Base-by-base conservation (phyloP, 228 moss, liverwort and hornwort species). In the Sphagnum magellanicum region DNA sequence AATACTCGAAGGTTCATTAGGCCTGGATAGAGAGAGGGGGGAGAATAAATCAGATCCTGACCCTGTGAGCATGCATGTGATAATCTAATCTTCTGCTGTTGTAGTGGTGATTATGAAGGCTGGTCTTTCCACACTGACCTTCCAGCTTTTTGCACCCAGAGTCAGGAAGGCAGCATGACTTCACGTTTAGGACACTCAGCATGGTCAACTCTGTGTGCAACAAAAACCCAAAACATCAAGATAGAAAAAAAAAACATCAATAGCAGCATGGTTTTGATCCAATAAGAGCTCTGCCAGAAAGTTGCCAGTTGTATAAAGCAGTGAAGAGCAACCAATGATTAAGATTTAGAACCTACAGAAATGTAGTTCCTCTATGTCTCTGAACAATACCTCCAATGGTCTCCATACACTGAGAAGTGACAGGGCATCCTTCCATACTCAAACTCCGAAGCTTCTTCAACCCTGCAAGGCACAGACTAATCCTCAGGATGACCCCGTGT, bases 401-500 rank as follows among this genome's bases (percentile, higher is more conserved):
- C 6, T 81, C 85, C 79, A 86, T 76, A 72, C 85, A 85, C n/a
- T 69, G 74, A 5, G 66, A 81, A 13, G 79, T 86, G 52, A 86
- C 79, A 66, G 81, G 76, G 65, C 85, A 86, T 12, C 85, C 85
- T 75, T 86, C 85, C 81, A 82, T 79, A 63, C 82, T 70, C 16
- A 86, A 51, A 32, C 48, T 67, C 66, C 65, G 70, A 51, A 86
- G 81, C 55, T 73, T 77, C 47, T 16, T 75, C 69, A 86, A 73
- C 10, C 85, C 83, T 83, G 77, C 17, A 49, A 12, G 55, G 12
- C 55, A 55, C 55, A 55, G 9, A 32, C 32, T 32, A 32, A 32
- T 32, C 32, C 0, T 32, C 32, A 32, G 32, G 32, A 32, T 3
- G 32, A 32, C 32, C 32, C 32, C 32, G 1, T 32, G 32, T 32